These are phyloP conservation scores for Gracilaria domingensis DNA, from an alignment of 23 red algal species.

Conservation along the genomic window DNA sequence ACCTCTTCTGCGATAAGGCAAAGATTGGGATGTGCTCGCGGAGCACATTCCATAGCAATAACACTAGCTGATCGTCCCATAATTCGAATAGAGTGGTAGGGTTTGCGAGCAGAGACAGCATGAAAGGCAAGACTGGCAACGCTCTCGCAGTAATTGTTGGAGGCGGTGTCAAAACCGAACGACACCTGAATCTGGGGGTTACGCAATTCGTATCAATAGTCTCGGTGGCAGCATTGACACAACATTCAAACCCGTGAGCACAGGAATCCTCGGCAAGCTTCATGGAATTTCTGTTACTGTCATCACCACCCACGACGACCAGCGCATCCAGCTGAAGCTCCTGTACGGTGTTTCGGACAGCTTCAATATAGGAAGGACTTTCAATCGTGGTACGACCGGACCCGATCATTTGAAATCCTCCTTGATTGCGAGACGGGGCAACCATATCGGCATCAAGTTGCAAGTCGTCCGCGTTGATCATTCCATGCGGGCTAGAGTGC, in stretches of 20 bases:
- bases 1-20: conserved; percentile 96
- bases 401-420: conserved; percentile 97
- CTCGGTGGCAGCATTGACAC: conserved; percentile 90
- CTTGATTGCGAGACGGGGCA: conserved; percentile 85
- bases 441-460: conserved; percentile 68
- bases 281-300: conserved; percentile 96
- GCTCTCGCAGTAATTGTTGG: conserved; percentile 85
- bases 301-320: conserved; percentile 96
- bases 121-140: conserved; percentile 89
- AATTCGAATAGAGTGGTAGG: conserved; percentile 89
- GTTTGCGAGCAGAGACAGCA: conserved; percentile 92
- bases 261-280: conserved; percentile 92
- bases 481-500: conserved; percentile 80
- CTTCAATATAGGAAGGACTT: conserved; percentile 78
- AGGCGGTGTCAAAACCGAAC: conserved; percentile 97
- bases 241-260: conserved; percentile 54
- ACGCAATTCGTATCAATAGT: conserved; percentile 96
- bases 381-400: conserved; percentile 98
- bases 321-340: conserved; percentile 88
- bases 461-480: too few relatives aligned
- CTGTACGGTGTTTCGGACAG: conserved; percentile 67
- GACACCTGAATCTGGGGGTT: conserved; percentile 86
- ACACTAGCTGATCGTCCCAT: conserved; percentile 96
- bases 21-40: conserved; percentile 99
- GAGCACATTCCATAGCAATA: conserved; percentile 95